Evolutionary conservation across 139 green algal species (phyloP), one percentile per base, ranked within the genome.

Genomic region (Mychonastes homosphaera): DNA sequence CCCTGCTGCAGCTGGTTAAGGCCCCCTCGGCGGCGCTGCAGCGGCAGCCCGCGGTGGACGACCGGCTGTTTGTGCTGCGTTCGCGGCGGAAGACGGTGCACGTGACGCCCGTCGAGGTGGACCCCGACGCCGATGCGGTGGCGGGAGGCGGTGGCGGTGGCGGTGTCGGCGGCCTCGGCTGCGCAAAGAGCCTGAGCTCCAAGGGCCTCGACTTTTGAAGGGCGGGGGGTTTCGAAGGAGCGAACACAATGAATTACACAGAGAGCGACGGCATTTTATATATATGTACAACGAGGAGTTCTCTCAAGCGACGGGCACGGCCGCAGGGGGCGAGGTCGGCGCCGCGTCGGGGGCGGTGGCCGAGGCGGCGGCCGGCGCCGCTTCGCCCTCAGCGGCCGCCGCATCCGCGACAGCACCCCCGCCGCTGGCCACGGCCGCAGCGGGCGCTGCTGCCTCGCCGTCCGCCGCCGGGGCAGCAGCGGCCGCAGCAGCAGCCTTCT

Each of bases 1-100:
- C 75, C n/a, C 57, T 87, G 49, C 64, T 90, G 27, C 69, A 73
- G 27, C 36, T 90, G 48, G 54, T 58, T 18, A 82, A 80, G 65
- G 60, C 87, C 26, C 74, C 70, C 1, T 24, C 34, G 6, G 54
- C 76, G 6, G 79, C 75, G 32, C 58, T 78, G 15, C 27, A 74
- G 24, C 64, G 58, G 0, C 70, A 70, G 6, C 74, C 76, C 0
- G 32, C 57, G n/a, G 61, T 62, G 0, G 65, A 83, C 4, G 51
- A 70, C 1, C 51, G 62, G 9, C 55, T 86, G 45, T 74, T 83
- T 46, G 63, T 90, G 0, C 44, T 91, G 18, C 67, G 84, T 13
- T 45, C 84, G 64, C 77, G 70, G 39, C 77, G 65, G 19, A 70
- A 77, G 6, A 26, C 16, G 13, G 46, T 89, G 44, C 56, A 57